A percentile compares a stretch with the other conserved stretches of the same genome.
phyloP scores from a whole-genome alignment of 2,329 filamentous ascomycete species.

The Colletotrichum gigasporum region DNA sequence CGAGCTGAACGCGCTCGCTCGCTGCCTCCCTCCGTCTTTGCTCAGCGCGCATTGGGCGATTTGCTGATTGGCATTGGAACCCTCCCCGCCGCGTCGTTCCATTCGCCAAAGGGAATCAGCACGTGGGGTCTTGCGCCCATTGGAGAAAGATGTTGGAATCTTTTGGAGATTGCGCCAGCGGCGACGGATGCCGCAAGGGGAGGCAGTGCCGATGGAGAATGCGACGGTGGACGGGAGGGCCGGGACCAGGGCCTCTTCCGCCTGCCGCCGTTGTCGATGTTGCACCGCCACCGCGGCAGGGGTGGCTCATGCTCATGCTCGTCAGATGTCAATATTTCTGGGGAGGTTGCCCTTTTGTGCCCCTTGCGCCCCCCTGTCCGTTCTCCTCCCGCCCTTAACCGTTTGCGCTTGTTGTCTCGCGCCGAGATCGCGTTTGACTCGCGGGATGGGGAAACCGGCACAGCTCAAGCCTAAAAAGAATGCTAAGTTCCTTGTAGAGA shows the following conservation, averaged over 20 bases:
- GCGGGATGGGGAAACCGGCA: not conserved
- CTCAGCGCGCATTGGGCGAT: no score
- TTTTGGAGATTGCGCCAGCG: not conserved
- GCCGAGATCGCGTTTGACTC: not conserved
- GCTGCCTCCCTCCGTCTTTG: no score
- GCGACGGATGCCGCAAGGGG: slow-evolving; percentile 3
- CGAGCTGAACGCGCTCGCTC: no score
- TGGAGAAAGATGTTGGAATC: not conserved
- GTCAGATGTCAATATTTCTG: not conserved
- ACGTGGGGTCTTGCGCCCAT: slow-evolving; percentile 10
- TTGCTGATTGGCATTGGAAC: no score
- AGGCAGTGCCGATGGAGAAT: slow-evolving; percentile 19
- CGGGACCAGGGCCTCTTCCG: slow-evolving; percentile 5
- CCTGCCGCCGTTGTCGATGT: not conserved
- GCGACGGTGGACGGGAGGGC: slow-evolving; percentile 12
- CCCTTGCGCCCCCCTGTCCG: no score
- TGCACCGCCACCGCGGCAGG: not conserved
- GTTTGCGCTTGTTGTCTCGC: not conserved
- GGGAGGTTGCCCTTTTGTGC: not conserved
- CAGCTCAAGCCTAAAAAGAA: not conserved
- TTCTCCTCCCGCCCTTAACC: not conserved
- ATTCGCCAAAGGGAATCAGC: slow-evolving; percentile 10
- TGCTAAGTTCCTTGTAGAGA: not conserved
- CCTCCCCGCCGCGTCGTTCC: not conserved
- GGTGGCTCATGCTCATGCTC: not conserved